phyloP scores from a whole-genome alignment of 2,329 filamentous ascomycete species.

The Paraphoma chrysanthemicola region DNA sequence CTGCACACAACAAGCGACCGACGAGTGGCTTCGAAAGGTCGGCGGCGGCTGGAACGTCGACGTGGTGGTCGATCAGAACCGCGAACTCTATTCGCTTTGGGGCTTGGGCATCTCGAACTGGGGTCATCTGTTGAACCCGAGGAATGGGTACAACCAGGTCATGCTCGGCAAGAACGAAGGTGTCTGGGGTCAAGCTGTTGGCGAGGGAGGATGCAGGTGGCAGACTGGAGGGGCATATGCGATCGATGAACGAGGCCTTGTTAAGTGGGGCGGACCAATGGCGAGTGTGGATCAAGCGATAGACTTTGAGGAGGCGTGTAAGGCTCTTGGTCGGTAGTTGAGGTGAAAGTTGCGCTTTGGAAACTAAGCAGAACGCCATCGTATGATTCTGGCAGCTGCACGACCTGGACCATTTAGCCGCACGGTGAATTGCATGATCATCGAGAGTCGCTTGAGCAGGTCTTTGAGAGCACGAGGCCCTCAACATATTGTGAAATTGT shows the following conservation, averaged over 20 bases:
- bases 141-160: conserved; percentile 45
- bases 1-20: conserved; percentile 62
- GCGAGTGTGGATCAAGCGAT: conserved; percentile 43
- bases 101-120: conserved; percentile 59
- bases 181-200: conserved; percentile 43
- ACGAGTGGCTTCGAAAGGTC: conserved; percentile 64
- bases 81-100: conserved; percentile 66
- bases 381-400: not conserved
- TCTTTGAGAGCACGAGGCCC: too few relatives aligned
- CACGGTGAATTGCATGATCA: not conserved
- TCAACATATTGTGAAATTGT: too few relatives aligned
- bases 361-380: not conserved
- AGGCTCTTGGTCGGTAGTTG: conserved; percentile 30
- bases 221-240: conserved; percentile 45
- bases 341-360: not conserved
- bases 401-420: not conserved
- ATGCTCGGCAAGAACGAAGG: conserved; percentile 45
- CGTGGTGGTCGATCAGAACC: conserved; percentile 63
- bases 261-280: conserved; percentile 46
- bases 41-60: conserved; percentile 65
- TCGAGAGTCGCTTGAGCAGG: not conserved
- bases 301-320: conserved; percentile 39
- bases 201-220: conserved; percentile 45
- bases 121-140: conserved; percentile 42
- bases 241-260: conserved; percentile 38